phyloP scores from a whole-genome alignment of 805 yeast genomes.

The Metschnikowia colocasiae region DNA sequence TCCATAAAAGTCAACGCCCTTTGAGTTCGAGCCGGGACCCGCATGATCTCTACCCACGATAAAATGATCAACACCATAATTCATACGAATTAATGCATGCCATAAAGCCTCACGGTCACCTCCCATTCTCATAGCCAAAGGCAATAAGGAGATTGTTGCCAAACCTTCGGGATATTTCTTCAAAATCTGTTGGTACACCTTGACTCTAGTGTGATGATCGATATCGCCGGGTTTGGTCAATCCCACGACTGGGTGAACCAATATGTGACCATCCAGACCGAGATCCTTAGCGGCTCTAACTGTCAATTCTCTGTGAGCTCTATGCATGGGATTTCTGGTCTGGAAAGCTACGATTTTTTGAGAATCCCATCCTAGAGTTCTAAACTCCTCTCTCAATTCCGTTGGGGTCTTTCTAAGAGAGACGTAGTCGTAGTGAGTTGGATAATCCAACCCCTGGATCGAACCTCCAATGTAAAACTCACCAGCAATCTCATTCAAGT shows the following conservation, averaged over 20 bases:
- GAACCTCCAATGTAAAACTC: slow-evolving; percentile 87
- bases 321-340: slow-evolving; percentile 97
- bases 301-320: slow-evolving; percentile 95
- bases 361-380: slow-evolving; percentile 75
- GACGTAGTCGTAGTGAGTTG: slow-evolving; percentile 86
- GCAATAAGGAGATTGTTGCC: slow-evolving; percentile 83
- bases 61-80: slow-evolving; percentile 95
- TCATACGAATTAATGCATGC: slow-evolving; percentile 96
- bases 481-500: slow-evolving; percentile 68
- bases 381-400: slow-evolving; percentile 82
- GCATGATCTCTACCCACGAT: slow-evolving; percentile 98
- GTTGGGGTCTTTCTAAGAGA: slow-evolving; percentile 86
- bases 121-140: slow-evolving; percentile 98
- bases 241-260: slow-evolving; percentile 96
- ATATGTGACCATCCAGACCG: slow-evolving; percentile 67
- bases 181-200: slow-evolving; percentile 88
- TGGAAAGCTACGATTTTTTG: slow-evolving; percentile 86
- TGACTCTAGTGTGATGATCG: slow-evolving; percentile 95
- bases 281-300: slow-evolving; percentile 95
- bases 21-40: slow-evolving; percentile 86
- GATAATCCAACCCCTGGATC: slow-evolving; percentile 76
- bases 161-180: slow-evolving; percentile 92
- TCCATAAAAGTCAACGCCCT: slow-evolving; percentile 92
- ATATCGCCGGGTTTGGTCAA: slow-evolving; percentile 96
- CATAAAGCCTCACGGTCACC: slow-evolving; percentile 98